These are phyloP conservation scores for Cutaneotrichosporon cavernicola DNA, from an alignment of 1,284 basidiomycete genomes.

Conservation along the genomic window DNA sequence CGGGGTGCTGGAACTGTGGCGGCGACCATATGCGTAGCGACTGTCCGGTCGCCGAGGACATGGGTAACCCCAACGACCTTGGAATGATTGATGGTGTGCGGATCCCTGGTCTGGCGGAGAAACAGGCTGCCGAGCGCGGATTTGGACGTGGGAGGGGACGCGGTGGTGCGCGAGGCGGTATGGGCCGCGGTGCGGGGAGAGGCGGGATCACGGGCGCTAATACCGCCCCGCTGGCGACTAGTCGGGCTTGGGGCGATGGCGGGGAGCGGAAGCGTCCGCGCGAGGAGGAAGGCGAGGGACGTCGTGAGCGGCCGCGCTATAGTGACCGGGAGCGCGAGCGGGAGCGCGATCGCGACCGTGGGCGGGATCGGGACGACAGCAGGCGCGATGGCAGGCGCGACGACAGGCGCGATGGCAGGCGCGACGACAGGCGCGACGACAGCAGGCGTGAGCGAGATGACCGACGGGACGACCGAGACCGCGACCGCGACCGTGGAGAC, in stretches of 20 bases:
- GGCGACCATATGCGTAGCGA: slow-evolving; percentile 80
- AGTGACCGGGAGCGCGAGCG: slow-evolving; percentile 14
- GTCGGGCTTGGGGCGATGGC: slow-evolving; percentile 19
- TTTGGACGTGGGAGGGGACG: slow-evolving; percentile 8
- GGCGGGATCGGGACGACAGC: background rate
- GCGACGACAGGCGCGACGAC: background rate
- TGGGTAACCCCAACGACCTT: slow-evolving; percentile 31
- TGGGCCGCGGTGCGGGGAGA: slow-evolving; percentile 1
- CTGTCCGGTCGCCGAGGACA: slow-evolving; percentile 44
- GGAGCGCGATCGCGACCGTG: slow-evolving; percentile 10
- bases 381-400: too few relatives aligned
- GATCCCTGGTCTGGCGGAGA: slow-evolving; percentile 16
- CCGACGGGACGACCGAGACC: slow-evolving; percentile 11
- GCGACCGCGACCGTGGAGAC: slow-evolving; percentile 10
- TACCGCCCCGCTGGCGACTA: slow-evolving; percentile 21
- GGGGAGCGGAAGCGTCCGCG: slow-evolving; percentile 11
- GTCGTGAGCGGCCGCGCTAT: slow-evolving; percentile 5
- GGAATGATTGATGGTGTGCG: slow-evolving; percentile 33
- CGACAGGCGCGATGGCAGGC: too few relatives aligned
- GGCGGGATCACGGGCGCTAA: slow-evolving; percentile 18
- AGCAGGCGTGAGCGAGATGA: slow-evolving; percentile 11
- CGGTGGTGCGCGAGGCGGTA: slow-evolving; percentile 5
- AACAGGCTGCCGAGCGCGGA: slow-evolving; percentile 6
- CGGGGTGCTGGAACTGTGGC: slow-evolving; percentile 79
- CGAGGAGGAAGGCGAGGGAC: slow-evolving; percentile 13